phyloP scores from a whole-genome alignment of 164 flowering plant species.

The Buxus sempervirens region DNA sequence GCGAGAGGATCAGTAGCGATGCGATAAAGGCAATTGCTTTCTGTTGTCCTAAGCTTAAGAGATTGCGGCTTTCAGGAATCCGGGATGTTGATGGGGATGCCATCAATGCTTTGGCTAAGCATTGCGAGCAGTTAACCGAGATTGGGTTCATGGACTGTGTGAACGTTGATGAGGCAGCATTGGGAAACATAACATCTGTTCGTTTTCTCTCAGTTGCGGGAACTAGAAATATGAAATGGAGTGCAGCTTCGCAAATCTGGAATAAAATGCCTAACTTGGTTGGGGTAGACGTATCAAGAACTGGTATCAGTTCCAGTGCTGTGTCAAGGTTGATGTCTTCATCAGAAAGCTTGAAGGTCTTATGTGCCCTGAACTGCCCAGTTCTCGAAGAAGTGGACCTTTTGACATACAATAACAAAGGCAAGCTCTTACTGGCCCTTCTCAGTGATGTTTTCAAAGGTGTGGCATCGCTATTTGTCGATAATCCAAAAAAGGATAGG shows the following conservation, averaged over 20 bases:
- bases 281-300: slow-evolving; percentile 88
- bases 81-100: slow-evolving; percentile 70
- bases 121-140: slow-evolving; percentile 70
- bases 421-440: slow-evolving; percentile 60
- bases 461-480: slow-evolving; percentile 57
- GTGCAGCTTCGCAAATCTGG: slow-evolving; percentile 57
- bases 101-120: slow-evolving; percentile 64
- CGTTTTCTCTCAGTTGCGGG: slow-evolving; percentile 86
- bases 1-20: slow-evolving; percentile 82
- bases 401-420: slow-evolving; percentile 38
- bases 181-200: slow-evolving; percentile 62
- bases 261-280: slow-evolving; percentile 62
- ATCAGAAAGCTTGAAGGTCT: slow-evolving; percentile 63
- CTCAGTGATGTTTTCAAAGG: slow-evolving; percentile 67
- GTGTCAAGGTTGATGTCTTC: slow-evolving; percentile 57
- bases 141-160: slow-evolving; percentile 83
- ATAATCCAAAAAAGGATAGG: slow-evolving; percentile 42
- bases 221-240: slow-evolving; percentile 70
- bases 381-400: slow-evolving; percentile 57
- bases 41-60: slow-evolving; percentile 75
- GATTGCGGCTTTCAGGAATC: slow-evolving; percentile 85
- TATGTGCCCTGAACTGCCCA: slow-evolving; percentile 82
- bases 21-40: slow-evolving; percentile 70
- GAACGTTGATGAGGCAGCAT: slow-evolving; percentile 59
- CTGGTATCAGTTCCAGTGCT: slow-evolving; percentile 56